These are phyloP conservation scores for Mrakia blollopis DNA, from an alignment of 768 basidiomycete genomes.

Conservation along the genomic window DNA sequence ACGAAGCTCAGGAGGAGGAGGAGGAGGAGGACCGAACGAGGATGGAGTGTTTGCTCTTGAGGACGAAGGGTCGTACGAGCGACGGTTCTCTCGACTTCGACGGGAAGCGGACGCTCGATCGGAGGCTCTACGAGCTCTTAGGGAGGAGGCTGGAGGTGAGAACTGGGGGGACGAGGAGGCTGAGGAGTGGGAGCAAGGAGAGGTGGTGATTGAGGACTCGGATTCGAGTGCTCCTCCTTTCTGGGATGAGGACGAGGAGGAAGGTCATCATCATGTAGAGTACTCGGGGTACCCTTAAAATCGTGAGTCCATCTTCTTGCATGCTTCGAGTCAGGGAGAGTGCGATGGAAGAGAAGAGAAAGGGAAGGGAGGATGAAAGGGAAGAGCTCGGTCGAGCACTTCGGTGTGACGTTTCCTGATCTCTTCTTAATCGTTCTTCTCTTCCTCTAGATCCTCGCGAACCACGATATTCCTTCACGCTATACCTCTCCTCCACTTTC, in stretches of 20 bases:
- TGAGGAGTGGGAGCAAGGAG: neutral
- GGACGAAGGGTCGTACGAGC: neutral
- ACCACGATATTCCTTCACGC: neutral
- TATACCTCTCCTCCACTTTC: neutral
- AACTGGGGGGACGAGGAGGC: neutral
- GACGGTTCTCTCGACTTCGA: neutral
- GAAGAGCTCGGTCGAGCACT: neutral
- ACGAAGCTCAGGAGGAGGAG: neutral
- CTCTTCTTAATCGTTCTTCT: neutral
- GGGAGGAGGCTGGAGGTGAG: neutral
- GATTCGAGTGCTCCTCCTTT: neutral
- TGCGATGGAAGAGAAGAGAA: too few relatives aligned
- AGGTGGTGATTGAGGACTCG: neutral
- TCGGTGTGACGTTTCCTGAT: neutral
- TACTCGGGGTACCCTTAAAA: conserved; percentile 3
- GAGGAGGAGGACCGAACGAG: neutral
- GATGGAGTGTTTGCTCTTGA: conserved; percentile 6
- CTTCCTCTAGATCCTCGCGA: neutral
- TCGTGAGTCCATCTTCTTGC: neutral
- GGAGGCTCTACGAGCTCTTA: neutral
- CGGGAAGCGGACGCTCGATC: neutral
- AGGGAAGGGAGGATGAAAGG: too few relatives aligned
- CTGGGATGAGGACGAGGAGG: neutral
- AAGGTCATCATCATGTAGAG: conserved; percentile 5
- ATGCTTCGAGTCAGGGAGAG: too few relatives aligned